phyloP scores from a whole-genome alignment of 1,139 yeast species.

The Hansenula lynferdii region DNA sequence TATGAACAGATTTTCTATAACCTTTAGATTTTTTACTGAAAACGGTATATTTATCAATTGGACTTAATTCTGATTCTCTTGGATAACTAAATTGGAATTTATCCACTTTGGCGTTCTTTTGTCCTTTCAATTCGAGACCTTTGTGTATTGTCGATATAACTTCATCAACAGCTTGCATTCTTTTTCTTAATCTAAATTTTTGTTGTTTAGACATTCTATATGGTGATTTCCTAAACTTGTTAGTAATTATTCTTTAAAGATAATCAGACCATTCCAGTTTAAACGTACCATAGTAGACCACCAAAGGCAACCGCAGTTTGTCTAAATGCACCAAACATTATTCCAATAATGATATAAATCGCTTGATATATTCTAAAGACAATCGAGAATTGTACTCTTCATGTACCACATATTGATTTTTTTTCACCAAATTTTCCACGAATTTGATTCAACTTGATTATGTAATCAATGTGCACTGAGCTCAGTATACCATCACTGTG shows the following conservation, averaged over 20 bases:
- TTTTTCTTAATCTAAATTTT: slow-evolving; percentile 75
- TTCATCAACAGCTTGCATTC: slow-evolving; percentile 77
- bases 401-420: too few species aligned
- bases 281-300: slow-evolving; percentile 80
- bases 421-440: too few species aligned
- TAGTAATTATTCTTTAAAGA: slow-evolving; percentile 4
- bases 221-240: slow-evolving; percentile 46
- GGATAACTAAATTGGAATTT: slow-evolving; percentile 47
- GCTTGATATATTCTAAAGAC: too few species aligned
- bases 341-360: slow-evolving; percentile 24
- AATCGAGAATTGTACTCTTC: too few species aligned
- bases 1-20: slow-evolving; percentile 86
- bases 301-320: slow-evolving; percentile 60
- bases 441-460: too few species aligned
- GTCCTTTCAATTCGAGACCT: slow-evolving; percentile 42
- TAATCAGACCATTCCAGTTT: slow-evolving; percentile 29
- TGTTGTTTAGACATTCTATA: slow-evolving; percentile 78
- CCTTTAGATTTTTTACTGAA: slow-evolving; percentile 70
- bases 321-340: slow-evolving; percentile 87
- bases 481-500: too few species aligned
- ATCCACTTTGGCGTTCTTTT: slow-evolving; percentile 20
- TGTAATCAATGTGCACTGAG: too few species aligned
- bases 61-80: slow-evolving; percentile 71
- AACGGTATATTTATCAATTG: slow-evolving; percentile 83
- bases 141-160: slow-evolving; percentile 67